Evolutionary conservation across 2,329 filamentous ascomycete genomes (phyloP), one percentile per base, ranked within the genome.

Genomic region (Fusarium albosuccineum): DNA sequence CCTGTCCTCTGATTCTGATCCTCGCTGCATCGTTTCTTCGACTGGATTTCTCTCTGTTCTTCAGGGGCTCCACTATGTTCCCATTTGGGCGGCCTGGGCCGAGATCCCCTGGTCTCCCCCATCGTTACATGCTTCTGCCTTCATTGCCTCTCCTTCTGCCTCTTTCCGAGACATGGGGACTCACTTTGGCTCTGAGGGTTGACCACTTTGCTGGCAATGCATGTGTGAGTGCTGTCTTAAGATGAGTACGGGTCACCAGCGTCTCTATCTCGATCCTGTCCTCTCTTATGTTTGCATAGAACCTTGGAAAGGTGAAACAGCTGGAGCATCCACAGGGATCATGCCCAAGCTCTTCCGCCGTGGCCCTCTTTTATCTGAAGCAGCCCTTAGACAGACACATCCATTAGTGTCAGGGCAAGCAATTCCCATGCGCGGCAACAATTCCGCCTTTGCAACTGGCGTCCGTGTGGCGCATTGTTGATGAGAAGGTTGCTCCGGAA

Each of bases 251-350:
- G 29, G 27, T 16, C 50, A 36, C 37, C 8, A 3, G 22, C 16
- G 40, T 50, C 26, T 37, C 16, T 37, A 45, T 10, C 40, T 34
- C 33, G 13, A 44, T 53, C 14, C 17, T 27, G 27, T 16, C 33
- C 14, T 11, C 16, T 33, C 9, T 5, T 10, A 16, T 29, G 26
- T 17, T 17, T n/a, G 48, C 14, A 34, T 30, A 52, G 42, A 62
- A 58, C 40, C 54, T 49, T 48, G 33, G 26, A 40, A 42, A 36
- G 50, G 37, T 58, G 59, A 60, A 60, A 62, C 41, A 33, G 30
- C 30, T 9, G 30, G 8, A 11, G 40, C 29, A 22, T n/a, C 40
- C 41, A 16, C 63, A 65, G 40, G 60, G 60, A 40, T 60, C 26
- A 10, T 29, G 9, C 33, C 13, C 37, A 9, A 17, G 37, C 13